These are phyloP conservation scores for Trichopus zeylanicus DNA, from an alignment of 116 monocot species.

Conservation along the genomic window DNA sequence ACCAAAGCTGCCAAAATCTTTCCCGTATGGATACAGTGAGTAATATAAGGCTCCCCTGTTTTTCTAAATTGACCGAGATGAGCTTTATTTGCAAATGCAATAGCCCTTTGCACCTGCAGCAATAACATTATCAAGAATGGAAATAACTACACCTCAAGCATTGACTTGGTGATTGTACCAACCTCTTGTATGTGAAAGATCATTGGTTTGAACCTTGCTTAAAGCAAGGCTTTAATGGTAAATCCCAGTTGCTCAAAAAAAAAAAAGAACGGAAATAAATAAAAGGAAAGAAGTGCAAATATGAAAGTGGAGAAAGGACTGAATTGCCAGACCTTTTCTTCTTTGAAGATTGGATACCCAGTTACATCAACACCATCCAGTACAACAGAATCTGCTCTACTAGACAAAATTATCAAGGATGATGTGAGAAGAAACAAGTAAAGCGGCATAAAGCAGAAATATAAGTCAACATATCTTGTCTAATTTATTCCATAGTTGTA, in stretches of 20 bases:
- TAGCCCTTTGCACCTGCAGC: slow-evolving; percentile 77
- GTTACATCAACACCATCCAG: slow-evolving; percentile 92
- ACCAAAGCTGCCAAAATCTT: slow-evolving; percentile 94
- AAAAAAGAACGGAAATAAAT: not conserved
- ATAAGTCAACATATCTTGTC: no score
- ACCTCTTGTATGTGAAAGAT: no score
- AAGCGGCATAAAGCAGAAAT: not conserved
- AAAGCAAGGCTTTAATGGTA: no score
- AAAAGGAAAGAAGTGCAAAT: slow-evolving; percentile 5
- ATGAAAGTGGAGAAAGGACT: not conserved
- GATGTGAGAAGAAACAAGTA: slow-evolving; percentile 1
- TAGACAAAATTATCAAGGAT: not conserved
- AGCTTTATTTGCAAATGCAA: slow-evolving; percentile 84
- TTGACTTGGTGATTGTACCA: no score
- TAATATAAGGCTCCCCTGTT: slow-evolving; percentile 92
- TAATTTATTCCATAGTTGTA: no score
- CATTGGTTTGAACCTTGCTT: no score
- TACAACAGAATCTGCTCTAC: slow-evolving; percentile 64
- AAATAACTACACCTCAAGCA: no score
- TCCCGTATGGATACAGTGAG: slow-evolving; percentile 91
- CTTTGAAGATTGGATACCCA: slow-evolving; percentile 78
- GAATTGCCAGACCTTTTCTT: slow-evolving; percentile 47
- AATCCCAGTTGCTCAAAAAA: no score
- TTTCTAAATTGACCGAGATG: slow-evolving; percentile 79
- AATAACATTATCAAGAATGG: no score